Evolutionary conservation across 1,139 yeast species (phyloP).

Genomic region (Geotrichum candidum): DNA sequence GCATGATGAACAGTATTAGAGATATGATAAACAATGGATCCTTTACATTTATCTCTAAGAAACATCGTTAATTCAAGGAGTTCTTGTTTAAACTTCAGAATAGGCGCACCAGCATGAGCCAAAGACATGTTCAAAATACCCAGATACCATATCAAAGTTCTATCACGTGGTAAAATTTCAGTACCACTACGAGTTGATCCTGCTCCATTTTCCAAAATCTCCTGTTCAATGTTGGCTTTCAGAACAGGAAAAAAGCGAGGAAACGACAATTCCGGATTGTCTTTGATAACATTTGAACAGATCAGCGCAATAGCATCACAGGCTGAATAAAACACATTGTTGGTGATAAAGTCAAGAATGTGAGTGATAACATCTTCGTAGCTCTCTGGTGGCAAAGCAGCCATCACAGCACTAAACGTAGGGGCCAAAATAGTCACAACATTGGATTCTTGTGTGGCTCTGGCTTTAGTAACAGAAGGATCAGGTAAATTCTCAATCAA

Average conservation of each 20-base stretch:
- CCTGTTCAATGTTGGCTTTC: conserved; percentile 53
- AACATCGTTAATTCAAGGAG: conserved; percentile 47
- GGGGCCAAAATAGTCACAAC: conserved; percentile 57
- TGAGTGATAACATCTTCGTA: conserved; percentile 49
- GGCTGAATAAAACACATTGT: conserved; percentile 57
- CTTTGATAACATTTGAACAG: conserved; percentile 60
- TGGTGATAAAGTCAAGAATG: conserved; percentile 51
- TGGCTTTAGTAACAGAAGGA: conserved; percentile 24
- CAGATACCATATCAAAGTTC: conserved; percentile 66
- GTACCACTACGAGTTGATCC: conserved; percentile 67
- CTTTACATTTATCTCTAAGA: conserved; percentile 55
- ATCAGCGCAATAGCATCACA: conserved; percentile 66
- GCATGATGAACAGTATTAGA: conserved; percentile 60
- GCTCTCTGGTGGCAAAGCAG: conserved; percentile 62
- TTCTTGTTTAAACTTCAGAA: conserved; percentile 44
- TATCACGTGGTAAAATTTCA: conserved; percentile 71
- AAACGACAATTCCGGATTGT: conserved; percentile 50
- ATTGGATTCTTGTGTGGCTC: conserved; percentile 36
- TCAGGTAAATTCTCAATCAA: conserved; percentile 70
- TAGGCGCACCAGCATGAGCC: conserved; percentile 56
- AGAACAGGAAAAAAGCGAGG: conserved; percentile 43
- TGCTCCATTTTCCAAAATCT: conserved; percentile 77
- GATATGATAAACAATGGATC: conserved; percentile 46
- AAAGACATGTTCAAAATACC: conserved; percentile 65
- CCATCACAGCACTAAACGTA: conserved; percentile 59